A percentile compares a stretch with the other conserved stretches of the same genome.
Conservation (phyloP, 352 stramenopile genomes). For the Phytophthora constricta region DNA sequence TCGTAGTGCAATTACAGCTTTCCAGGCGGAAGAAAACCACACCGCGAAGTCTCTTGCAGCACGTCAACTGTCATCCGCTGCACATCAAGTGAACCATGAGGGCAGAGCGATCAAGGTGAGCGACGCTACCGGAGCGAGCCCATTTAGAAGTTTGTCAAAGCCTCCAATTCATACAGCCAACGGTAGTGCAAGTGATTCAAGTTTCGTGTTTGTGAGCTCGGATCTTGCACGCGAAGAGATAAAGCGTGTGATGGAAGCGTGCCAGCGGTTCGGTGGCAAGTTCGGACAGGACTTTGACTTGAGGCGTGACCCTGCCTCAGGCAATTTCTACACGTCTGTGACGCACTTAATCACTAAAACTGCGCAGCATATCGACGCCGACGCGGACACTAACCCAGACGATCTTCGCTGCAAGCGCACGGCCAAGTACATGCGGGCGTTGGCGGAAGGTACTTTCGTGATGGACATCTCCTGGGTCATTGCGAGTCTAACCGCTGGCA, state of each 20-base stretch:
- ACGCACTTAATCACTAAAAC: conserved; percentile 83
- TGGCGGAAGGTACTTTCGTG: conserved; percentile 76
- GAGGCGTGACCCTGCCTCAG: conserved; percentile 51
- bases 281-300: conserved; percentile 79
- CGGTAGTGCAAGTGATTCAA: conserved; percentile 3
- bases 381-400: not conserved
- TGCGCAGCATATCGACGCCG: conserved; percentile 32
- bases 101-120: not conserved
- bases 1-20: conserved; percentile 49
- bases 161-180: conserved; percentile 29
- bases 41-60: conserved; percentile 18
- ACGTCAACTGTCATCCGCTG: conserved; percentile 10
- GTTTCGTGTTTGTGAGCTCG: conserved; percentile 68
- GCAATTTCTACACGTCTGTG: conserved; percentile 58
- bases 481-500: conserved; percentile 61
- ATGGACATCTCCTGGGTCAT: conserved; percentile 82
- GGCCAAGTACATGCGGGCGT: conserved; percentile 86
- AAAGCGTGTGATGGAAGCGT: conserved; percentile 63
- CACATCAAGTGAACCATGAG: conserved; percentile 1
- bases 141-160: conserved; percentile 12
- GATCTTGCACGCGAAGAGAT: conserved; percentile 62
- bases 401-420: conserved; percentile 79
- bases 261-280: conserved; percentile 64
- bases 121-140: not conserved
- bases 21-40: conserved; percentile 36